phyloP scores from a whole-genome alignment of 176 grass and related monocot species.

The Microstegium vimineum region DNA sequence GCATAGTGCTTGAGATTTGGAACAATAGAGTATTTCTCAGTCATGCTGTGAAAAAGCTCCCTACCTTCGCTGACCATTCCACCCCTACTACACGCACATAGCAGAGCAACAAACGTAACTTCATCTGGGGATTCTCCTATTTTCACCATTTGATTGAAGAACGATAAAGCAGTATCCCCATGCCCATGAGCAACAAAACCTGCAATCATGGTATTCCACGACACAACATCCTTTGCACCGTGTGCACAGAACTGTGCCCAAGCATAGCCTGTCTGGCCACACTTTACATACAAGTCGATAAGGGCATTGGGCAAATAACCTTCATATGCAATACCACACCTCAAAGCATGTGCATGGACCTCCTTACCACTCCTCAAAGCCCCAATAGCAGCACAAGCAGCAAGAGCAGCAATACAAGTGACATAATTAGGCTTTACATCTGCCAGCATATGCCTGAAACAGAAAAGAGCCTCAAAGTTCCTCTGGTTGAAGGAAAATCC shows the following conservation, averaged over 20 bases:
- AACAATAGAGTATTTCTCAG: slow-evolving; percentile 55
- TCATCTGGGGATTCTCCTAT: slow-evolving; percentile 72
- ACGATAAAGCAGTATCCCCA: slow-evolving; percentile 46
- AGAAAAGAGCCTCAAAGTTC: slow-evolving; percentile 78
- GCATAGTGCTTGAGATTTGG: slow-evolving; percentile 94
- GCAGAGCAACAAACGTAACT: slow-evolving; percentile 70
- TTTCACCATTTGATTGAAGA: slow-evolving; percentile 71
- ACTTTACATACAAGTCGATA: slow-evolving; percentile 86
- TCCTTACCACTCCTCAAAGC: slow-evolving; percentile 77
- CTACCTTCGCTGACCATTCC: slow-evolving; percentile 81
- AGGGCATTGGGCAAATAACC: slow-evolving; percentile 77
- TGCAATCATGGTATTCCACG: slow-evolving; percentile 88
- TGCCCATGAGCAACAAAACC: slow-evolving; percentile 66
- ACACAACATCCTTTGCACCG: slow-evolving; percentile 67
- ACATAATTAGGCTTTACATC: slow-evolving; percentile 79
- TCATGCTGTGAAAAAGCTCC: slow-evolving; percentile 68
- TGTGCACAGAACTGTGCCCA: slow-evolving; percentile 63
- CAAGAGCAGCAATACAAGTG: slow-evolving; percentile 66
- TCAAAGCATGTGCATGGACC: slow-evolving; percentile 81
- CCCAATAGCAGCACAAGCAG: slow-evolving; percentile 72
- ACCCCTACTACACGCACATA: slow-evolving; percentile 80
- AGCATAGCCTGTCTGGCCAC: slow-evolving; percentile 72
- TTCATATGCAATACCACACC: slow-evolving; percentile 52
- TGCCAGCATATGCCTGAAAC: slow-evolving; percentile 73
- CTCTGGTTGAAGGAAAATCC: slow-evolving; percentile 79